Evolutionary conservation across 2,329 filamentous ascomycete genomes (phyloP), one percentile per base, ranked within the genome.

Genomic region (Aspergillus neoniger): DNA sequence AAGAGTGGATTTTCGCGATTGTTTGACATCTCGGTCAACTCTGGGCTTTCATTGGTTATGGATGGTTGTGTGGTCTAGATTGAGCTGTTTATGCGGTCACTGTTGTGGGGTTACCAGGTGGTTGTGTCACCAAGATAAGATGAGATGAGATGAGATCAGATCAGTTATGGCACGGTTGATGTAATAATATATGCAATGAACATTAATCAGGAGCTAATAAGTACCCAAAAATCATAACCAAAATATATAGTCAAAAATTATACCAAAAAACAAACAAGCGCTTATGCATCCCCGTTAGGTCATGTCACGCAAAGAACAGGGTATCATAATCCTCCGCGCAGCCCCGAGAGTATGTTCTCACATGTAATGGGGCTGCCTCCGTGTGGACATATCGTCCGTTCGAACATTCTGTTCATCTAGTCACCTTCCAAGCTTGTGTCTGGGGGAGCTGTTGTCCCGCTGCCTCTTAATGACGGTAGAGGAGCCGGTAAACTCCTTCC

Each of bases 401-500:
- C 41, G 41, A 23, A 44, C 41, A 44, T 44, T 44, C 41, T 23
- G 41, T 6, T 44, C 41, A 44, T 44, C 41, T 44, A 44, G 41
- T 44, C 41, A 44, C 10, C n/a, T 30, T 4, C n/a, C 23, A 32
- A 4, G 6, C 7, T 17, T 32, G 15, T 17, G 8, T n/a, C 23
- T 8, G 4, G 41, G 21, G 10, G 47, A 49, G n/a, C 25, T 17
- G 25, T n/a, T n/a, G 2, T 30, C 25, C 4, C n/a, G 7, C 25
- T 28, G 14, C n/a, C 5, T 7, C 48, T 59, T 36, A 14, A 15
- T 36, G 32, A 14, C 10, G 7, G 72, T 67, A 71, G 79, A 79
- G 21, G 73, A 75, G 12, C 53, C 62, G 36, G 63, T 76, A 50
- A 83, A 72, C 60, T 82, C 80, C 47, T 74, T 73, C 55, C 81